phyloP scores from a whole-genome alignment of 2,329 filamentous ascomycete genomes.

The Aspergillus transmontanensis region DNA sequence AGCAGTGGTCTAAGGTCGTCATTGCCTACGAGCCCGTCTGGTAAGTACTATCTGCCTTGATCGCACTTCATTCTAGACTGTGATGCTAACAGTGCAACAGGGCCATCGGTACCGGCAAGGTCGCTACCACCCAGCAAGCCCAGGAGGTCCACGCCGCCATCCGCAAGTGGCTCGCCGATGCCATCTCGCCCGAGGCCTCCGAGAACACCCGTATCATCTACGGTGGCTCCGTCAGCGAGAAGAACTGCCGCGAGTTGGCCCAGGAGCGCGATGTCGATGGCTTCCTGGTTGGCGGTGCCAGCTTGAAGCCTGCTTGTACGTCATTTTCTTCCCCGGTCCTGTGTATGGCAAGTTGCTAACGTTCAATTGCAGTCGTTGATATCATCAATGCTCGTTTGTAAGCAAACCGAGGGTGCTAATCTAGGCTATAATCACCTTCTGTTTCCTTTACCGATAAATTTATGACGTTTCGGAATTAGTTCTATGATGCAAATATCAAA shows the following conservation, averaged over 20 bases:
- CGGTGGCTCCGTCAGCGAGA: slow-evolving; percentile 94
- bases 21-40: slow-evolving; percentile 99
- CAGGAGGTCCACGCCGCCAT: slow-evolving; percentile 94
- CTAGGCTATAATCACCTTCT: neutral
- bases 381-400: slow-evolving; percentile 67
- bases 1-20: slow-evolving; percentile 92
- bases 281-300: slow-evolving; percentile 94
- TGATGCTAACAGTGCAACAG: slow-evolving; percentile 31
- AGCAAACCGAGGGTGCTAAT: slow-evolving; percentile 16
- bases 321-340: slow-evolving; percentile 15
- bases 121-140: slow-evolving; percentile 83
- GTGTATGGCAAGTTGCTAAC: slow-evolving; percentile 22
- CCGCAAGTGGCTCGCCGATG: slow-evolving; percentile 77
- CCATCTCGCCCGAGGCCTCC: slow-evolving; percentile 74
- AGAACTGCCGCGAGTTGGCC: slow-evolving; percentile 93
- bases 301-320: slow-evolving; percentile 93
- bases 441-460: neutral
- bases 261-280: slow-evolving; percentile 96
- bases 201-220: slow-evolving; percentile 94
- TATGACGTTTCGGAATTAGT: neutral
- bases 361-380: slow-evolving; percentile 56
- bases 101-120: slow-evolving; percentile 87
- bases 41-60: slow-evolving; percentile 54
- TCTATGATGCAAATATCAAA: slow-evolving; percentile 3
- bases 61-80: neutral